Conservation (phyloP, 1,284 basidiomycete species). For the Rhodotorula sp. region DNA sequence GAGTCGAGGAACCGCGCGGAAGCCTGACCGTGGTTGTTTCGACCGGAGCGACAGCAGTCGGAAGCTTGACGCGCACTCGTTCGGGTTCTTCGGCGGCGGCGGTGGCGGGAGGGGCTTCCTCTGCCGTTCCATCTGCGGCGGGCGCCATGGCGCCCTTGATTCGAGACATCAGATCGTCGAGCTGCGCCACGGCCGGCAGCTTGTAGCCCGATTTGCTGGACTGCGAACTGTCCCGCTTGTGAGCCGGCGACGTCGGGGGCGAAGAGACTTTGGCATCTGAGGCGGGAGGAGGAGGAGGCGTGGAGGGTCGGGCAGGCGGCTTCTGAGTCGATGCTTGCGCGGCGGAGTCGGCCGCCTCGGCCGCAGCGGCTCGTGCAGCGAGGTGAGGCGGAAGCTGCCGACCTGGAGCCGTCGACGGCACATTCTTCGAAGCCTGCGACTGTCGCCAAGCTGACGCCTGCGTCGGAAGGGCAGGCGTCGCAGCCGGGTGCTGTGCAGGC, state of each 20-base stretch:
- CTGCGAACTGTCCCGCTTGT: slow-evolving; percentile 4
- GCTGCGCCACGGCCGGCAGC: slow-evolving; percentile 68
- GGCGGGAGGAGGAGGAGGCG: background rate
- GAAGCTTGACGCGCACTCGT: background rate
- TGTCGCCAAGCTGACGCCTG: slow-evolving; percentile 20
- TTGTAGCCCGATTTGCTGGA: slow-evolving; percentile 46
- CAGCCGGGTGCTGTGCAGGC: background rate
- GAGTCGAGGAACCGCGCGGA: slow-evolving; percentile 5
- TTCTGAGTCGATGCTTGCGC: background rate
- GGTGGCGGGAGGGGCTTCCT: background rate
- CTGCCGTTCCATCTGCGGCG: background rate
- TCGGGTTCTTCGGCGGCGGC: background rate
- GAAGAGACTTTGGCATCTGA: background rate
- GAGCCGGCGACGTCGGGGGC: slow-evolving; percentile 11
- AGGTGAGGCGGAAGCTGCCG: slow-evolving; percentile 36
- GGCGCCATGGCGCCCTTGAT: slow-evolving; percentile 74
- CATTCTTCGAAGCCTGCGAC: background rate
- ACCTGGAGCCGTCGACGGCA: background rate
- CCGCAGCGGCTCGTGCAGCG: background rate
- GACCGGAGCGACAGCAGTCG: background rate
- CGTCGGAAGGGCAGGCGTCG: slow-evolving; percentile 1
- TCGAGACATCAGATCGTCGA: slow-evolving; percentile 81
- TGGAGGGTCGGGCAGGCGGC: background rate
- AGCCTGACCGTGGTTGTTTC: slow-evolving; percentile 28
- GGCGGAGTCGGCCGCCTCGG: background rate